Evolutionary conservation across 2,329 filamentous ascomycete species (phyloP).

Genomic region (Sarocladium strictum): DNA sequence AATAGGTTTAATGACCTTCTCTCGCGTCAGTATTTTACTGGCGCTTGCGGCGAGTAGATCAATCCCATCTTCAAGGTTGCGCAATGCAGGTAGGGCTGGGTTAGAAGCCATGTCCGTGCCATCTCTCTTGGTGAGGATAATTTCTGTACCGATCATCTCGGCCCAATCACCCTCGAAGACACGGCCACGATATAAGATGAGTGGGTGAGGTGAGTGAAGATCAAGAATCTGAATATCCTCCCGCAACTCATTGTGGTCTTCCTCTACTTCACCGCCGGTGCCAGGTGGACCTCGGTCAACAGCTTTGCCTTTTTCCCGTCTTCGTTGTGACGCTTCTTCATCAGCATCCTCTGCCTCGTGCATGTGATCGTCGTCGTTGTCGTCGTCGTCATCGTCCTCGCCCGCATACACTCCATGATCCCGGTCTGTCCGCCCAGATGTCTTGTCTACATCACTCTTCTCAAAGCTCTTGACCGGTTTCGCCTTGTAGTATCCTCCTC

Average conservation of each 20-base stretch:
- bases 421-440: not conserved
- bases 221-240: constrained; percentile 71
- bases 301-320: constrained; percentile 1
- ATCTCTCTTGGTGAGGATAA: constrained; percentile 58
- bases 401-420: not conserved
- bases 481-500: constrained; percentile 42
- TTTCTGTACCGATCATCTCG: constrained; percentile 76
- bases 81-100: constrained; percentile 36
- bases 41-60: constrained; percentile 68
- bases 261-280: not conserved
- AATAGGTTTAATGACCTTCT: constrained; percentile 51
- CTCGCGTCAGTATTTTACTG: constrained; percentile 62
- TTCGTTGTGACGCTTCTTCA: constrained; percentile 6
- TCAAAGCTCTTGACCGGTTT: constrained; percentile 20
- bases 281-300: not conserved
- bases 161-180: constrained; percentile 79
- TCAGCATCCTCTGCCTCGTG: constrained; percentile 7
- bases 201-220: constrained; percentile 67
- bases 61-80: constrained; percentile 50
- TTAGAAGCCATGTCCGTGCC: constrained; percentile 36
- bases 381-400: constrained; percentile 8
- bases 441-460: not conserved
- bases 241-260: constrained; percentile 13
- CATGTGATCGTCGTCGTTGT: not conserved
- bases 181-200: constrained; percentile 73